Percentiles rank a stretch among this genome's conserved stretches.
phyloP scores from a whole-genome alignment of 352 stramenopile genomes.

The Phytophthora niederhauseri region DNA sequence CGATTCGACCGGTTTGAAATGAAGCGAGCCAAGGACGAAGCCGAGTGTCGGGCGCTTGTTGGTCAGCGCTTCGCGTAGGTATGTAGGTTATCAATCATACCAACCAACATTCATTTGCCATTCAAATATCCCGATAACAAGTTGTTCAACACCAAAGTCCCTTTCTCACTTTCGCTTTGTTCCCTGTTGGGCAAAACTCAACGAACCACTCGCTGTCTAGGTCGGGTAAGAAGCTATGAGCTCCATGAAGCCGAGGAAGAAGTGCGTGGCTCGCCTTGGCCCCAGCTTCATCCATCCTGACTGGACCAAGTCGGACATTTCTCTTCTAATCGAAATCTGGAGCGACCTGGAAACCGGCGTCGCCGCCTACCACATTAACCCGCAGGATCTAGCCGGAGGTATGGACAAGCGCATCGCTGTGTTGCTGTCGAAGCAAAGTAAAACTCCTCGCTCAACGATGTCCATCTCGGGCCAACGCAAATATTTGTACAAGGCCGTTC shows the following conservation, averaged over 20 bases:
- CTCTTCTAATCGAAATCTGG: slow-evolving; percentile 22
- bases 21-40: slow-evolving; percentile 17
- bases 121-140: neutral
- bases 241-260: neutral
- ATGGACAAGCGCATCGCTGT: slow-evolving; percentile 9
- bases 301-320: slow-evolving; percentile 24
- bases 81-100: no score
- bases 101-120: neutral
- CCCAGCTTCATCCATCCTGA: slow-evolving; percentile 9
- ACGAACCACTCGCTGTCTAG: neutral
- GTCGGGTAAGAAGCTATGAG: neutral
- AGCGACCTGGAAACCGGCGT: slow-evolving; percentile 2
- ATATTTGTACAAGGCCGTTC: slow-evolving; percentile 21
- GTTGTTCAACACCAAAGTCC: neutral
- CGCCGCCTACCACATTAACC: neutral
- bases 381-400: slow-evolving; percentile 1
- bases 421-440: slow-evolving; percentile 3
- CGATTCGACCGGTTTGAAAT: slow-evolving; percentile 29
- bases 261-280: slow-evolving; percentile 4
- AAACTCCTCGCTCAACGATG: neutral
- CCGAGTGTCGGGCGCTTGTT: slow-evolving; percentile 17
- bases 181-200: neutral
- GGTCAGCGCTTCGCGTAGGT: slow-evolving; percentile 6
- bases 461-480: slow-evolving; percentile 5
- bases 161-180: slow-evolving; percentile 4